Evolutionary conservation across 192 early-diverging fungal genomes (phyloP).

Genomic region (Funneliformis geosporum): DNA sequence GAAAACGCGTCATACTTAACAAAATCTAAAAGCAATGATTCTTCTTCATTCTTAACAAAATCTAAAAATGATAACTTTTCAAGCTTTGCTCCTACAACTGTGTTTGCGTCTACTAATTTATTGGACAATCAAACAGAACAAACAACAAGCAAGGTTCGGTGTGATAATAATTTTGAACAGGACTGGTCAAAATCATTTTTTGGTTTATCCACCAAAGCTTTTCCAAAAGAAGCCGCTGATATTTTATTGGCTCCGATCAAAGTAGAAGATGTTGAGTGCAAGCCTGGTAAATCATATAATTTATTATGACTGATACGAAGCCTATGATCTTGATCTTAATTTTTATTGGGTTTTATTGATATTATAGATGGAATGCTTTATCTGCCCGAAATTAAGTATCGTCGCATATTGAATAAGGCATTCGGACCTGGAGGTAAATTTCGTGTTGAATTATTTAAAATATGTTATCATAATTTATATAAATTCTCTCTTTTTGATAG

Average conservation of each 20-base stretch:
- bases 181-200: slow-evolving; percentile 73
- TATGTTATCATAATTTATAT: background rate
- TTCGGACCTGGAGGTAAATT: slow-evolving; percentile 86
- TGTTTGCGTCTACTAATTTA: background rate
- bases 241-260: slow-evolving; percentile 62
- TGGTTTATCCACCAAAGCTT: slow-evolving; percentile 75
- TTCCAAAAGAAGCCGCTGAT: slow-evolving; percentile 66
- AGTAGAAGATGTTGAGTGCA: background rate
- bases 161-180: slow-evolving; percentile 3
- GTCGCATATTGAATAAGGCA: slow-evolving; percentile 91
- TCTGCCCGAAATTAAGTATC: slow-evolving; percentile 96
- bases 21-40: background rate
- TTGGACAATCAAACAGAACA: background rate
- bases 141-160: background rate
- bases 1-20: background rate
- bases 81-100: background rate
- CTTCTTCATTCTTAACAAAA: background rate
- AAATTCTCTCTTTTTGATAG: slow-evolving; percentile 31
- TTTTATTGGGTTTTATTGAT: background rate
- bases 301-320: background rate
- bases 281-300: background rate
- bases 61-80: background rate
- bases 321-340: background rate
- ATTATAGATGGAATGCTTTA: slow-evolving; percentile 86
- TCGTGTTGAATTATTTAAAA: background rate